These are phyloP conservation scores for Apiotrichum domesticum DNA, from an alignment of 1,284 basidiomycete genomes.

Conservation along the genomic window DNA sequence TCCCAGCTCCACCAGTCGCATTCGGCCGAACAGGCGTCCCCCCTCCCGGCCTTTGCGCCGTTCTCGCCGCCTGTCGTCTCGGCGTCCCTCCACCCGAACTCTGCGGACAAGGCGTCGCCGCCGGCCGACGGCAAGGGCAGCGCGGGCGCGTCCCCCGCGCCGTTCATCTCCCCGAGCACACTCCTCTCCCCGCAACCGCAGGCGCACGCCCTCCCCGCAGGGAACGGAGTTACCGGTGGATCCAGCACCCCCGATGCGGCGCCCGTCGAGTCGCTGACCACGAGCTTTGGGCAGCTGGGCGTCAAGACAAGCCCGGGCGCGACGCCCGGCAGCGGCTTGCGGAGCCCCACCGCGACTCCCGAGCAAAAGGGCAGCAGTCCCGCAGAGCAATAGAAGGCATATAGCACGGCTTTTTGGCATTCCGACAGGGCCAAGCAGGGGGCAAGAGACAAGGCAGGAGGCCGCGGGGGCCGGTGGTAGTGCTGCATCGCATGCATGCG, in stretches of 20 bases:
- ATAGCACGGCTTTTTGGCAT: neutral
- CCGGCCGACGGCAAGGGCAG: neutral
- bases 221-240: neutral
- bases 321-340: neutral
- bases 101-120: neutral
- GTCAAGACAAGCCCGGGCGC: neutral
- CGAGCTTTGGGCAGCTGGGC: conserved; percentile 10
- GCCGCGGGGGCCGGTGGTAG: too few species aligned
- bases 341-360: too few species aligned
- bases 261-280: conserved; percentile 1
- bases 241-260: neutral
- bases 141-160: neutral
- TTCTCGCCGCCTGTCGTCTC: conserved; percentile 30
- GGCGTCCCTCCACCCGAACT: conserved; percentile 16
- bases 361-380: neutral
- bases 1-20: conserved; percentile 9
- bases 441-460: too few species aligned
- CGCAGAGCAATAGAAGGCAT: neutral
- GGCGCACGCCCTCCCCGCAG: neutral
- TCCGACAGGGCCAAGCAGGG: too few species aligned
- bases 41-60: conserved; percentile 39
- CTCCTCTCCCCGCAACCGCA: conserved; percentile 30
- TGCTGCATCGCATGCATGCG: neutral
- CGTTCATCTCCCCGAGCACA: conserved; percentile 38
- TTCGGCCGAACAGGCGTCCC: conserved; percentile 13